Evolutionary conservation across 2,329 filamentous ascomycete genomes (phyloP).

Genomic region (Pestalotiopsis sp.): DNA sequence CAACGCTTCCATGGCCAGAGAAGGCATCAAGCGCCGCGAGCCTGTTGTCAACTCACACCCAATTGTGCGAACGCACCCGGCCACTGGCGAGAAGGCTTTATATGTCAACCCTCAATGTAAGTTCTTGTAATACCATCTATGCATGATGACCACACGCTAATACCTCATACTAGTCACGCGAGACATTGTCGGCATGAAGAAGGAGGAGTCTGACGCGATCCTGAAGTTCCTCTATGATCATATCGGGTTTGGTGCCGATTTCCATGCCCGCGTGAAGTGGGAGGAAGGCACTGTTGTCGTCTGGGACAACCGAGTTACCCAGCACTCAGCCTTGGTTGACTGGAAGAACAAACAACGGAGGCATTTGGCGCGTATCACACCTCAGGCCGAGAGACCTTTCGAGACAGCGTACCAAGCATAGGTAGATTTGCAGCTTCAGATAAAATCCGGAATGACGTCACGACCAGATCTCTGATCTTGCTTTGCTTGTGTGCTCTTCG

Average conservation of each 20-base stretch:
- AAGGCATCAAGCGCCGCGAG: conserved; percentile 74
- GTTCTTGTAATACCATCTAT: conserved; percentile 27
- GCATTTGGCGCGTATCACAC: conserved; percentile 80
- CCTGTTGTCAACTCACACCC: conserved; percentile 77
- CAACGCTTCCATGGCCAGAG: conserved; percentile 65
- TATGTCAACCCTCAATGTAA: conserved; percentile 83
- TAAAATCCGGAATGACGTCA: conserved; percentile 9
- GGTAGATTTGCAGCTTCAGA: conserved; percentile 7
- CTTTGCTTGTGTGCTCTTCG: neutral
- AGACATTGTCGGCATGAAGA: conserved; percentile 80
- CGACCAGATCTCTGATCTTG: neutral
- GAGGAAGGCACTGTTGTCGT: conserved; percentile 78
- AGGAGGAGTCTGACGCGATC: conserved; percentile 80
- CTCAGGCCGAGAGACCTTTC: conserved; percentile 76
- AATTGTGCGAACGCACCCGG: conserved; percentile 78
- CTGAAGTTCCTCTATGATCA: conserved; percentile 80
- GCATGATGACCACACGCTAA: conserved; percentile 10
- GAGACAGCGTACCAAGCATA: conserved; percentile 61
- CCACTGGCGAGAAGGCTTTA: conserved; percentile 81
- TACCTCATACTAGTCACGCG: conserved; percentile 63
- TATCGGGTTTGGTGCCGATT: conserved; percentile 70
- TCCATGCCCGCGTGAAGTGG: conserved; percentile 79
- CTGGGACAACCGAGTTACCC: conserved; percentile 83
- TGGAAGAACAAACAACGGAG: conserved; percentile 80
- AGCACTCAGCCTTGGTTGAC: conserved; percentile 79